Evolutionary conservation across 352 stramenopile species (phyloP).

Genomic region (Pythium plurisporium): DNA sequence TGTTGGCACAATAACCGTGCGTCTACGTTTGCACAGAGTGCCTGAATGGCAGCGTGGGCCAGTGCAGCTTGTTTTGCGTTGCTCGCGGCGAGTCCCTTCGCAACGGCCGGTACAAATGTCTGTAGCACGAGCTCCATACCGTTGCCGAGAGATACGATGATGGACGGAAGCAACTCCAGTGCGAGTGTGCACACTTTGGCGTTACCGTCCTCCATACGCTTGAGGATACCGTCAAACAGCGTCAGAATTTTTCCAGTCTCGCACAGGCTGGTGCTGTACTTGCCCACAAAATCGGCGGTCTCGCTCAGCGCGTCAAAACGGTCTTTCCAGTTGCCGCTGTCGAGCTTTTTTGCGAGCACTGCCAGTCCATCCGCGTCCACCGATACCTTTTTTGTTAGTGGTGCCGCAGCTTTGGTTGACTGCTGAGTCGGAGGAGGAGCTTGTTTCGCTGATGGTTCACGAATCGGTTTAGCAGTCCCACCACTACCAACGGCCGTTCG

Average conservation of each 20-base stretch:
- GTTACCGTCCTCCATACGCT: constrained; percentile 74
- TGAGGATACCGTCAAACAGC: constrained; percentile 68
- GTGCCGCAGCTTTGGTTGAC: too few relatives aligned
- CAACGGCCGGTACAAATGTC: constrained; percentile 45
- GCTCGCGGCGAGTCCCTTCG: constrained; percentile 51
- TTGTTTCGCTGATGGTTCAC: not conserved
- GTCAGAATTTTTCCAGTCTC: constrained; percentile 45
- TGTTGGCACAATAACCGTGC: constrained; percentile 52
- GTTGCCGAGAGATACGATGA: constrained; percentile 44
- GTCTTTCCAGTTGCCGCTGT: constrained; percentile 80
- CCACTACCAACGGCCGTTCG: too few relatives aligned
- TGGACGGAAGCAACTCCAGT: constrained; percentile 49
- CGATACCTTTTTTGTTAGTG: not conserved
- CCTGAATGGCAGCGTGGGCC: constrained; percentile 34
- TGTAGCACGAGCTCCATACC: constrained; percentile 57
- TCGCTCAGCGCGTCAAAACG: constrained; percentile 58
- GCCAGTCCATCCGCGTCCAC: constrained; percentile 33
- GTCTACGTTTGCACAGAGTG: constrained; percentile 45
- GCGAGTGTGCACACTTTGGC: constrained; percentile 61
- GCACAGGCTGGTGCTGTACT: constrained; percentile 16
- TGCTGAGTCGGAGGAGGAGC: not conserved
- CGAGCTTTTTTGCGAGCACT: constrained; percentile 41
- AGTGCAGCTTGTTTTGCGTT: constrained; percentile 48
- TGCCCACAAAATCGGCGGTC: constrained; percentile 31
- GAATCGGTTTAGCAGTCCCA: too few relatives aligned